Conservation (phyloP, 192 early-diverging fungal species). For the Coemansia nantahalensis region DNA sequence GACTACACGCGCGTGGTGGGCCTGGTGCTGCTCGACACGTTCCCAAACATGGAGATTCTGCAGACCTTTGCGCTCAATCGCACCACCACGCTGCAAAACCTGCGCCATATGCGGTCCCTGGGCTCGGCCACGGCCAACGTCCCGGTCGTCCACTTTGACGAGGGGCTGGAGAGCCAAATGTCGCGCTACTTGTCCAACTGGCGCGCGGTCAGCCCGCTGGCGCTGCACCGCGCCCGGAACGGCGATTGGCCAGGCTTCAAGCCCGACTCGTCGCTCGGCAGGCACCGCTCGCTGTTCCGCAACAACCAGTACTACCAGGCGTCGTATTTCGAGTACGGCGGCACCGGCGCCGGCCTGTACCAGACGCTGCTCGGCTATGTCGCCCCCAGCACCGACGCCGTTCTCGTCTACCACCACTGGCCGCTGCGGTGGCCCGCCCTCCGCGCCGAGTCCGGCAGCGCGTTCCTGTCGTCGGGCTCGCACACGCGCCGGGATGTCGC, state of each 20-base stretch:
- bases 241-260: constrained; percentile 44
- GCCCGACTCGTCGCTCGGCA: constrained; percentile 28
- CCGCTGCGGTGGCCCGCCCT: constrained; percentile 53
- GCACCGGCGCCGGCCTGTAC: constrained; percentile 46
- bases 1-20: constrained; percentile 46
- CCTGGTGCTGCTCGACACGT: constrained; percentile 50
- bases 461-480: constrained; percentile 3
- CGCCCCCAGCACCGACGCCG: constrained; percentile 29
- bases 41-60: constrained; percentile 51
- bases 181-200: constrained; percentile 34
- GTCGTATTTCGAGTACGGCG: constrained; percentile 54
- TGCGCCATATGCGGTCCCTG: constrained; percentile 39
- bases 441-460: constrained; percentile 23
- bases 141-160: constrained; percentile 32
- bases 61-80: constrained; percentile 52
- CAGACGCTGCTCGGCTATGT: constrained; percentile 36
- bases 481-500: not conserved
- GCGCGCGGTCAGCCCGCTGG: constrained; percentile 50
- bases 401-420: constrained; percentile 51
- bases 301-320: constrained; percentile 56
- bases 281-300: constrained; percentile 48
- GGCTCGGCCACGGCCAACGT: not conserved
- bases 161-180: constrained; percentile 14
- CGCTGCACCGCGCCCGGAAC: constrained; percentile 45
- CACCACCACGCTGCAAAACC: constrained; percentile 50